phyloP scores from a whole-genome alignment of 1,139 yeast species.

The Debaryomyces psychrophilus region DNA sequence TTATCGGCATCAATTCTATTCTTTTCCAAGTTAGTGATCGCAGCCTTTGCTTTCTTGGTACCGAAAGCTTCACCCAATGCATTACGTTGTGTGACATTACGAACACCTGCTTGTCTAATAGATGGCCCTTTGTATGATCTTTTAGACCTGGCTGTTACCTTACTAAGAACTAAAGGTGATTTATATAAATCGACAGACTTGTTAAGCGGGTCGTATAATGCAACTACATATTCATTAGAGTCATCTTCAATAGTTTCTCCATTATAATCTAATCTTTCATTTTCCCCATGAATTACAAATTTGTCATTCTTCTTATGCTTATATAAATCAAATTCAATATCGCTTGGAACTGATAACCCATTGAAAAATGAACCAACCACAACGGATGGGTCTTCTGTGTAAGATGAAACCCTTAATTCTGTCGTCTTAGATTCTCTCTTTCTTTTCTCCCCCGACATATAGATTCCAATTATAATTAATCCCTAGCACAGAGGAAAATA shows the following conservation, averaged over 20 bases:
- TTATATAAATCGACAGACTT: slow-evolving; percentile 63
- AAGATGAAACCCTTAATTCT: slow-evolving; percentile 35
- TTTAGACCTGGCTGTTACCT: slow-evolving; percentile 57
- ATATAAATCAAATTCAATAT: slow-evolving; percentile 65
- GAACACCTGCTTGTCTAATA: slow-evolving; percentile 57
- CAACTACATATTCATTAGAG: slow-evolving; percentile 57
- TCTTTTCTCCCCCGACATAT: slow-evolving; percentile 27
- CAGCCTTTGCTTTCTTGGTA: slow-evolving; percentile 93
- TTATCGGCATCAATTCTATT: slow-evolving; percentile 85
- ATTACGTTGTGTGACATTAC: slow-evolving; percentile 64
- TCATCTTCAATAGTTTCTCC: slow-evolving; percentile 56
- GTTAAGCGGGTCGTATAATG: slow-evolving; percentile 65
- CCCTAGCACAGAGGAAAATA: background rate
- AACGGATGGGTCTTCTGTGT: slow-evolving; percentile 38
- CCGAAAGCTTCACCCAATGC: slow-evolving; percentile 96
- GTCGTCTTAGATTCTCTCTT: slow-evolving; percentile 29
- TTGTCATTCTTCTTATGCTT: slow-evolving; percentile 52
- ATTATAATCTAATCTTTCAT: slow-evolving; percentile 68
- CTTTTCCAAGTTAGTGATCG: slow-evolving; percentile 77
- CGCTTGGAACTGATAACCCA: slow-evolving; percentile 65
- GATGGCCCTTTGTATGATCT: slow-evolving; percentile 61
- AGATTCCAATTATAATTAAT: slow-evolving; percentile 1
- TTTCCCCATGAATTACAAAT: slow-evolving; percentile 75
- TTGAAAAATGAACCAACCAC: slow-evolving; percentile 68
- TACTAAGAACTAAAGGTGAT: slow-evolving; percentile 60